Evolutionary conservation across 2,329 filamentous ascomycete genomes (phyloP).

Genomic region (Pseudopithomyces chartarum): DNA sequence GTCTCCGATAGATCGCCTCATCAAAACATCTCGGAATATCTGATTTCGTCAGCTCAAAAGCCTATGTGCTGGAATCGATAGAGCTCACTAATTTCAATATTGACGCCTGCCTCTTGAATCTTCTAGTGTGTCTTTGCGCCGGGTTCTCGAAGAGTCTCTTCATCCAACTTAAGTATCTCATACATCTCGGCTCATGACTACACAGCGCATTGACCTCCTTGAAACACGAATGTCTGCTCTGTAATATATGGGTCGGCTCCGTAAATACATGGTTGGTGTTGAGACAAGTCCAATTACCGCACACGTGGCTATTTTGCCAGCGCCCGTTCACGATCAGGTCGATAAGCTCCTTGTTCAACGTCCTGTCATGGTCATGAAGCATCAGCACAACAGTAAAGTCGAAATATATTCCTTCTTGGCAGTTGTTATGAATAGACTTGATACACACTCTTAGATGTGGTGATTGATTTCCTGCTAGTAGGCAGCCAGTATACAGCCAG

Average conservation of each 20-base stretch:
- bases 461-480: neutral
- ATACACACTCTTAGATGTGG: neutral
- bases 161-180: constrained; percentile 11
- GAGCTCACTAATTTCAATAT: neutral
- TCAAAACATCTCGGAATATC: no score
- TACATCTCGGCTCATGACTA: constrained; percentile 9
- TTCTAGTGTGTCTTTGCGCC: neutral
- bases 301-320: constrained; percentile 20
- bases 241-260: constrained; percentile 6
- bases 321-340: constrained; percentile 14
- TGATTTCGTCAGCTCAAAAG: neutral
- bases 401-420: neutral
- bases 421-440: constrained; percentile 1
- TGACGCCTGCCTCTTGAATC: neutral
- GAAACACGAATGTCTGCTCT: constrained; percentile 15
- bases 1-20: no score
- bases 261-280: constrained; percentile 15
- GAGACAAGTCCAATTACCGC: constrained; percentile 22
- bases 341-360: constrained; percentile 9
- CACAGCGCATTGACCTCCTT: constrained; percentile 1
- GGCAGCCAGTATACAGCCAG: constrained; percentile 11
- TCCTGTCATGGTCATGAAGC: constrained; percentile 10
- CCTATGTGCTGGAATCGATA: no score
- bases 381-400: constrained; percentile 13
- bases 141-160: neutral